Conservation (phyloP, 2,329 filamentous ascomycete genomes). For the Fusarium zealandicum region DNA sequence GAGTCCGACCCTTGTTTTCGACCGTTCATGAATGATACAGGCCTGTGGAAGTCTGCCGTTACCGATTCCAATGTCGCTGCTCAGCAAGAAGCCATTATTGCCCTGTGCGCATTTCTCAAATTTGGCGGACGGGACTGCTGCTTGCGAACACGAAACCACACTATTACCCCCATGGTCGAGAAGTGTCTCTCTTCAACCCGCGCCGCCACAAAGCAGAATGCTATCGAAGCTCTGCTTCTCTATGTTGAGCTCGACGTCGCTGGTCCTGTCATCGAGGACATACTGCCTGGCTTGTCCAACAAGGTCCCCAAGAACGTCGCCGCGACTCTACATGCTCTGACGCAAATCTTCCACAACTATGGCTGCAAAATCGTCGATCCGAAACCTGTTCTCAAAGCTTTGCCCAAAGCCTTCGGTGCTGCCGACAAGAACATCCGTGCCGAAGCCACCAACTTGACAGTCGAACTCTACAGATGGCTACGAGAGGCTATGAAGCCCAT, state of each 20-base stretch:
- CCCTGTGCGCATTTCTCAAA: constrained; percentile 91
- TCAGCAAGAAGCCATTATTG: constrained; percentile 88
- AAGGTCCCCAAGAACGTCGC: constrained; percentile 90
- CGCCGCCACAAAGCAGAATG: constrained; percentile 85
- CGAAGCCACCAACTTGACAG: constrained; percentile 87
- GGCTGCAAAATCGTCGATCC: constrained; percentile 94
- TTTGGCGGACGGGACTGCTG: constrained; percentile 84
- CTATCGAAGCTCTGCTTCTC: constrained; percentile 84
- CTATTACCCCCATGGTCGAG: constrained; percentile 82
- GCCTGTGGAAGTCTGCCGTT: constrained; percentile 90
- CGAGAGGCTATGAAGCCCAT: constrained; percentile 98
- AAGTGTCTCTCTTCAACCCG: constrained; percentile 90
- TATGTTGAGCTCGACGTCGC: constrained; percentile 90
- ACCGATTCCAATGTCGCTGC: constrained; percentile 96
- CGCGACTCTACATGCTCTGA: constrained; percentile 75
- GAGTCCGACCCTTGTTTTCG: constrained; percentile 86
- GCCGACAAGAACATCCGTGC: constrained; percentile 98
- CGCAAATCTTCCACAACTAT: constrained; percentile 88
- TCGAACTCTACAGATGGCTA: constrained; percentile 96
- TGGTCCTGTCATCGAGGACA: constrained; percentile 86
- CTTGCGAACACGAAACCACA: constrained; percentile 76
- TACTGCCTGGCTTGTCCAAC: constrained; percentile 81
- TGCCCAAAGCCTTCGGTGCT: constrained; percentile 93
- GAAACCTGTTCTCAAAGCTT: constrained; percentile 84
- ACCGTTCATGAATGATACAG: constrained; percentile 84